These are phyloP conservation scores for Calvatia gigantea DNA, from an alignment of 768 basidiomycete species.

Conservation along the genomic window DNA sequence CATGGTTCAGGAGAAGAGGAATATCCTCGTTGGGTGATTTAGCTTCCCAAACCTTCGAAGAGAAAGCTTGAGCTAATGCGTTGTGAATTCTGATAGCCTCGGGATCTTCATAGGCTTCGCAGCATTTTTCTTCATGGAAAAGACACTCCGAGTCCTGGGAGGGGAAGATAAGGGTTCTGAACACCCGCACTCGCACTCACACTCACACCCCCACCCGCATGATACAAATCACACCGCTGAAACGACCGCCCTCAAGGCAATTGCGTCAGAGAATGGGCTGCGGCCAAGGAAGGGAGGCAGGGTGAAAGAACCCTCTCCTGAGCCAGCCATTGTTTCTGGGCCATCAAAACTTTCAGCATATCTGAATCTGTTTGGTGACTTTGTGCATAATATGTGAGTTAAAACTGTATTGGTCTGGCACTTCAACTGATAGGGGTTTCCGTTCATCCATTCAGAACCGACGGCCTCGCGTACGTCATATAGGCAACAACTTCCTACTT, in stretches of 20 bases:
- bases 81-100: conserved; percentile 39
- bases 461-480: conserved; percentile 77
- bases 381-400: conserved; percentile 88
- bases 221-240: conserved; percentile 20
- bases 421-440: conserved; percentile 16
- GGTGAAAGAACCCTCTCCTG: conserved; percentile 18
- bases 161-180: conserved; percentile 50
- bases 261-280: conserved; percentile 42
- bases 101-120: conserved; percentile 87
- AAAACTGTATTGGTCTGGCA: conserved; percentile 11
- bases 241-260: conserved; percentile 30
- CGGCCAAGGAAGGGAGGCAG: conserved; percentile 41
- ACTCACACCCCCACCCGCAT: conserved; percentile 51
- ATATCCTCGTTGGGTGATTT: conserved; percentile 82
- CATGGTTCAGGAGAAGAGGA: conserved; percentile 87
- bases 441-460: conserved; percentile 54
- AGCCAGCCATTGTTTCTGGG: conserved; percentile 34
- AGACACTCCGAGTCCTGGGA: conserved; percentile 78
- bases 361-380: conserved; percentile 90
- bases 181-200: conserved; percentile 63
- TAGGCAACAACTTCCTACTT: background rate
- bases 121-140: conserved; percentile 92
- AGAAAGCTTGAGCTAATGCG: background rate
- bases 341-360: conserved; percentile 88
- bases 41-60: background rate